Evolutionary conservation across 1,284 basidiomycete genomes (phyloP).

Genomic region (Trichosporon asahii): DNA sequence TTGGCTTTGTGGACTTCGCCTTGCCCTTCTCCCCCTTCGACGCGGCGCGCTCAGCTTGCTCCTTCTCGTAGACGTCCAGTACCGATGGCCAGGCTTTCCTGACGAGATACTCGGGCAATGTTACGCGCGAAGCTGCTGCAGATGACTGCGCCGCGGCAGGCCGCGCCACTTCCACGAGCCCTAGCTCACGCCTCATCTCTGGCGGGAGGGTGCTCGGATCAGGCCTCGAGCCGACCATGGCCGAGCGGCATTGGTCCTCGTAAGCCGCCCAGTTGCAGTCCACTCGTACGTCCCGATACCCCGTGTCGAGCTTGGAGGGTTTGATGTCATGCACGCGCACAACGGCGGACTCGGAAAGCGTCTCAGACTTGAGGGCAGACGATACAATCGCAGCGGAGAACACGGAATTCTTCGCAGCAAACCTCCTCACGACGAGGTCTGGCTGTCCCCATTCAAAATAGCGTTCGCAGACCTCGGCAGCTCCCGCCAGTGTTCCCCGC

Average conservation of each 20-base stretch:
- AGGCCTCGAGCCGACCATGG: constrained; percentile 41
- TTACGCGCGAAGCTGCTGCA: constrained; percentile 21
- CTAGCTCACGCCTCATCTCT: constrained; percentile 22
- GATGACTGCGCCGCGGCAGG: not conserved
- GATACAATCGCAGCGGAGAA: constrained; percentile 39
- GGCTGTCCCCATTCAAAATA: constrained; percentile 87
- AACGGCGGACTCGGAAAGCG: not conserved
- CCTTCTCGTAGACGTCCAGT: constrained; percentile 30
- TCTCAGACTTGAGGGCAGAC: constrained; percentile 21
- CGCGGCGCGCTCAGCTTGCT: constrained; percentile 15
- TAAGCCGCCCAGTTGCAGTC: constrained; percentile 32
- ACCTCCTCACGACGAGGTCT: constrained; percentile 54
- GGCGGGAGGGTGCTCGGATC: constrained; percentile 31
- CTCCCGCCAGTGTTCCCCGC: constrained; percentile 64
- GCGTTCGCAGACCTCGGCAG: constrained; percentile 72
- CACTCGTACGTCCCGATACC: constrained; percentile 30
- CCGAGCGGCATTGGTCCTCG: constrained; percentile 29
- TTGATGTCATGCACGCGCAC: not conserved
- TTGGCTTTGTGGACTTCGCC: not conserved
- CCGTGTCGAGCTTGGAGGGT: not conserved
- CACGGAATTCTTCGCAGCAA: constrained; percentile 38
- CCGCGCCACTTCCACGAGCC: constrained; percentile 27
- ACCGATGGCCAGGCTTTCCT: constrained; percentile 36
- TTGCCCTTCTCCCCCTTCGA: not conserved
- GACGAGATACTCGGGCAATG: constrained; percentile 40